A percentile compares a stretch with the other conserved stretches of the same genome.
Evolutionary conservation across 768 basidiomycete genomes (phyloP).

Genomic region (Boletus sp.): DNA sequence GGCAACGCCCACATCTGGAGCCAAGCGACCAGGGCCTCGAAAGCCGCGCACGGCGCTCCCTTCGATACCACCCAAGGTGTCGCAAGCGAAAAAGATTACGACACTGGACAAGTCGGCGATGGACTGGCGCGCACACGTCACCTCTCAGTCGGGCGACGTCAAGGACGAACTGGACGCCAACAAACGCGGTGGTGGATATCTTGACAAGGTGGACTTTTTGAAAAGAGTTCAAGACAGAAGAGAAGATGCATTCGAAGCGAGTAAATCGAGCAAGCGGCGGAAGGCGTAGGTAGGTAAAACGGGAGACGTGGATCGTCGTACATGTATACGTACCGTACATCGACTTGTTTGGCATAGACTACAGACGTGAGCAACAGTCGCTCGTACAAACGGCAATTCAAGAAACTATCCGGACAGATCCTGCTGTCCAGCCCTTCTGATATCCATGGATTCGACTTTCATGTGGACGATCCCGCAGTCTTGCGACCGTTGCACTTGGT

Average conservation of each 20-base stretch:
- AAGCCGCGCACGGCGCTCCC: conserved; percentile 61
- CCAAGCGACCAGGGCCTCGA: conserved; percentile 60
- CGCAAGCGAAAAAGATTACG: conserved; percentile 72
- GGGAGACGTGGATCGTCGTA: not conserved
- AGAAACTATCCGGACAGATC: not conserved
- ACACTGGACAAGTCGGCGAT: conserved; percentile 85
- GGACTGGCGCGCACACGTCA: conserved; percentile 77
- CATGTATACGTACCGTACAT: conserved; percentile 7
- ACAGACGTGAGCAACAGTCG: not conserved
- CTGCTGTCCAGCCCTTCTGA: not conserved
- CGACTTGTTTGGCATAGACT: not conserved
- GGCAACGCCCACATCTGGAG: not conserved
- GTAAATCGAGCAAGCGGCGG: conserved; percentile 53
- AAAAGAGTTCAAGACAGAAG: conserved; percentile 70
- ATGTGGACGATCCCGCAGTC: not conserved
- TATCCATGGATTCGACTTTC: not conserved
- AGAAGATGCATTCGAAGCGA: conserved; percentile 61
- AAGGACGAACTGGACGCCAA: conserved; percentile 76
- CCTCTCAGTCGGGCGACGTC: conserved; percentile 41
- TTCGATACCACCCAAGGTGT: conserved; percentile 44
- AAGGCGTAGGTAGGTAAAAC: conserved; percentile 15
- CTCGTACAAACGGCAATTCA: not conserved
- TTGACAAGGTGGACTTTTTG: conserved; percentile 85
- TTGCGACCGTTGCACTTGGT: conserved; percentile 9
- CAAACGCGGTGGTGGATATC: conserved; percentile 71